Conservation (phyloP, 139 green algal species). For the Chlamydomonas sp. region DNA sequence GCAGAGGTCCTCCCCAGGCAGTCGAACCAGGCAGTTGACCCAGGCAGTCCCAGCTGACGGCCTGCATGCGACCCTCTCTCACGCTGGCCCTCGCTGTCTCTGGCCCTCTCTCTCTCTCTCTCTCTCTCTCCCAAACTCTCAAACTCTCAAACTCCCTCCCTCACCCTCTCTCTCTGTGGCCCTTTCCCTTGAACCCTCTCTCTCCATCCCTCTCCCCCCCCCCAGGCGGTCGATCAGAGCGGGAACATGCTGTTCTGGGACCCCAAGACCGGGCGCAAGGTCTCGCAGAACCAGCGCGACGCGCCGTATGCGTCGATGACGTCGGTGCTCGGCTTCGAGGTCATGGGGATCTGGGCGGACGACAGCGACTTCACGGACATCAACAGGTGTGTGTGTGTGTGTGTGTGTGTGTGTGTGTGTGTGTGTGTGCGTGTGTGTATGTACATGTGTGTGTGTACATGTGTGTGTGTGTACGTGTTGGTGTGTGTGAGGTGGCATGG, state of each 20-base stretch:
- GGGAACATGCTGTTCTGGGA: conserved; percentile 43
- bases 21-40: no score
- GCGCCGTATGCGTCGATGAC: conserved; percentile 35
- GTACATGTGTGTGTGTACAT: background rate
- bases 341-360: conserved; percentile 53
- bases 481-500: no score
- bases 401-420: conserved; percentile 23
- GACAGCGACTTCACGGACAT: conserved; percentile 38
- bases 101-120: no score
- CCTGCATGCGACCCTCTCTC: no score
- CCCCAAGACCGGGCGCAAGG: conserved; percentile 35
- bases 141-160: no score
- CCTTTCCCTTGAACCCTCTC: no score
- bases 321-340: conserved; percentile 34
- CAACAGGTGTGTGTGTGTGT: conserved; percentile 14
- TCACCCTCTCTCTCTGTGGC: no score
- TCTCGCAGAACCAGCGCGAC: conserved; percentile 47
- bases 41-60: no score
- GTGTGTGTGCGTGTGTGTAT: background rate
- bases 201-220: no score
- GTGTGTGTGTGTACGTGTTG: background rate
- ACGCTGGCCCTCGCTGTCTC: no score
- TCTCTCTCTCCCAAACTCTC: no score
- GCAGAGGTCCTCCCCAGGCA: no score
- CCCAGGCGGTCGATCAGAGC: conserved; percentile 20